Base-by-base conservation (phyloP, 345 rosid species). In the Gossypium bickii region DNA sequence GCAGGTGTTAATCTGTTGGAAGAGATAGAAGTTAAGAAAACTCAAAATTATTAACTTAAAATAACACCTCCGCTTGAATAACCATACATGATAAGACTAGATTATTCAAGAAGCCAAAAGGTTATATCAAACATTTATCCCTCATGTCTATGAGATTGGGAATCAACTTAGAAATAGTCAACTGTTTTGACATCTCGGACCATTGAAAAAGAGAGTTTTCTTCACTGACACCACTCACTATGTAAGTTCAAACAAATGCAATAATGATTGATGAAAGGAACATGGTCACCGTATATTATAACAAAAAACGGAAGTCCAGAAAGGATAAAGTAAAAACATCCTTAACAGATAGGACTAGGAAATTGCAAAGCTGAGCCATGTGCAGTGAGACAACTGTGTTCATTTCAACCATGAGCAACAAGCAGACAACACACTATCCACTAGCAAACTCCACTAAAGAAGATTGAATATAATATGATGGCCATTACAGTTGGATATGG, bases 1-100 rank as follows among this genome's bases (percentile, higher is more conserved):
- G 89, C 99, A 93, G 76, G 97, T 77, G 67, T 95, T 95, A 74
- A 95, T 93, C 99, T 95, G 81, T 83, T 29, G 51, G 63, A 63
- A 67, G n/a, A 66, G 43, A 80, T 9, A 70, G 7, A 59, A 70
- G 18, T 17, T 48, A 49, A 55, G 44, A 56, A 34, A 53, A 45
- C 52, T 72, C 45, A 2, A 47, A 41, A 25, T 27, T 22, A 10
- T 51, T 12, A 17, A 17, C 25, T 44, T 7, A 7, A 27, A 59
- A 34, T 12, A 61, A 20, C 38, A 72, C 18, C n/a, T 9, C 52
- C 12, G 16, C 52, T 45, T 34, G 66, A 38, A 56, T 43, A 60
- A 45, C 44, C 61, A 55, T 41, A 58, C 58, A 62, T 22, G 73
- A 16, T n/a, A 38, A 55, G 68, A 73, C 15, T 44, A 71, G 27